Evolutionary conservation across 129 eudicot species (phyloP), one percentile per base, ranked within the genome.

Genomic region (Dittrichia graveolens): DNA sequence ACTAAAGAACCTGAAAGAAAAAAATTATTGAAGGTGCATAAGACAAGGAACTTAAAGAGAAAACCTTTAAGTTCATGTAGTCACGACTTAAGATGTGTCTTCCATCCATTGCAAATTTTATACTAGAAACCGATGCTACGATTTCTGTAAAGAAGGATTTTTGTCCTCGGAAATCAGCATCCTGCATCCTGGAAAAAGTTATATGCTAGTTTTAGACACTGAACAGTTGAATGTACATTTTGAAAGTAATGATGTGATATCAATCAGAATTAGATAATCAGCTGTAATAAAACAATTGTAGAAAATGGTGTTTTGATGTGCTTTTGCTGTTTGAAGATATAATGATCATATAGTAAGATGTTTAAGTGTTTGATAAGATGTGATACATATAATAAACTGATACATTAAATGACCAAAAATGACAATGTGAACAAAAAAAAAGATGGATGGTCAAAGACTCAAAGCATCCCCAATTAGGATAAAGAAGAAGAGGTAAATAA

Each of bases 91-190:
- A 75, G 16, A 92, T 80, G 69, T 85, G 88, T 44, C 88, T 87
- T 78, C 90, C 98, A 47, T 89, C 92, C 57, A 76, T 56, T 66
- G 87, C 81, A 82, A 89, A 92, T 78, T 87, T 89, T 67, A 89
- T 65, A 75, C 86, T 95, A 54, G 98, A 85, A 44, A 89, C 76
- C 11, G 96, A 92, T 6, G 87, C 91, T 67, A 92, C 64, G 48
- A 92, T 89, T 79, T 89, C 98, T 5, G 96, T 87, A 82, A 92
- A 87, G 75, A 92, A 87, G 7, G 98, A 79, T 80, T 84, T 92
- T 5, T 67, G 80, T 46, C 94, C 95, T 60, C 79, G 77, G 46
- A 78, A 63, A 41, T 73, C 88, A 10, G 70, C 82, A 62, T 83
- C 92, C 47, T 85, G 84, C 74, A 92, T 82, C 81, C 98, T 92